Base-by-base conservation (phyloP, 1,284 basidiomycete genomes). In the Lentinula novae-zelandiae region DNA sequence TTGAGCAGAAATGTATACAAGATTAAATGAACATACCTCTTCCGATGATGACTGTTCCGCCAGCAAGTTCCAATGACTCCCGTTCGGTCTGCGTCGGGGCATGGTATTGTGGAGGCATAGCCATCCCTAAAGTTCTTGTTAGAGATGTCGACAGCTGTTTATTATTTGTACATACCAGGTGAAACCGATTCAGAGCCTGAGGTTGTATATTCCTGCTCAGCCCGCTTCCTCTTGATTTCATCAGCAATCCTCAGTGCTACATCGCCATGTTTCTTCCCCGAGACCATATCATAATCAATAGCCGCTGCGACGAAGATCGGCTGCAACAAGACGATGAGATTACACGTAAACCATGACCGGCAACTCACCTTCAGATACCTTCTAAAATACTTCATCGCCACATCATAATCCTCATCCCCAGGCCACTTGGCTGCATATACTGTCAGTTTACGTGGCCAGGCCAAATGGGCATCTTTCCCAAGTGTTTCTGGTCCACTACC, bases 301-400 rank as follows among this genome's bases (percentile, higher is more conserved):
- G 93, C 96, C 4, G 95, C 95, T 8, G 96, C 95, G 36, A 96
- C 92, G 12, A 99, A 82, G 64, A 97, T 86, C 5, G 96, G 96
- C 95, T 98, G 66, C 20, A 22, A 22, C 42, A 59, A 58, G 60
- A 58, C 51, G 49, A 55, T 42, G 44, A 64, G 49, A 52, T 50
- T 34, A 57, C 12, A 55, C 51, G 55, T 70, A 65, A 67, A 61
- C 59, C 50, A 58, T 10, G 12, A 9, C n/a, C 17, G 60, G 53
- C 56, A 63, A 62, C 75, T 64, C 78, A 96, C 95, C 89, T 97
- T 97, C 79, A 98, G 86, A 75, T 97, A 98, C 79, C 92, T 94
- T 71, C 92, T 89, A 77, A 98, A 99, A 79, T 93, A 95, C 72
- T 81, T 86, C 69, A 93, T 77, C 58, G 87, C 85, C 64, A 92